Conservation (phyloP, 371 early-diverging fungal species). For the Neoconidiobolus thromboides region DNA sequence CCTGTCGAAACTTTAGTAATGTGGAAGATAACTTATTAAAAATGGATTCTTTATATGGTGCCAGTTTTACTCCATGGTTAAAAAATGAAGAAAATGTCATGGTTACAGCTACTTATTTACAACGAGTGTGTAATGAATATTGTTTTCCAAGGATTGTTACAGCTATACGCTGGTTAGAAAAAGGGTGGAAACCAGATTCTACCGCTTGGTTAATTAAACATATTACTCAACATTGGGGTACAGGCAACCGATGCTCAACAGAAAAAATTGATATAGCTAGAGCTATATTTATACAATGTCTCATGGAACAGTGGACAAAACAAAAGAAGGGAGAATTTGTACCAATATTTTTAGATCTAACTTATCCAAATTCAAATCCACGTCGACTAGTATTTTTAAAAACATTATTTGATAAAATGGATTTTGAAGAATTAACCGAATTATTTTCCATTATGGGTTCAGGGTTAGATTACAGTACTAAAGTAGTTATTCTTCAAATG, state of each 20-base stretch:
- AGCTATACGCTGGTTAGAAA: conserved; percentile 45
- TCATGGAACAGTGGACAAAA: conserved; percentile 1
- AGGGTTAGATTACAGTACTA: conserved; percentile 2
- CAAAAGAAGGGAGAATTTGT: neutral
- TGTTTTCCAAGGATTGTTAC: conserved; percentile 40
- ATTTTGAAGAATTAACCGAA: neutral
- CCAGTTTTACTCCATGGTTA: conserved; percentile 51
- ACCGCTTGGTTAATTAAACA: conserved; percentile 36
- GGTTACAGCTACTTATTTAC: conserved; percentile 40
- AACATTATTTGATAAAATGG: neutral
- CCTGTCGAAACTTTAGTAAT: conserved; percentile 26
- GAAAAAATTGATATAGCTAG: conserved; percentile 1
- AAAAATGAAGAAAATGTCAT: conserved; percentile 50
- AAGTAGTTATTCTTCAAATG: conserved; percentile 2
- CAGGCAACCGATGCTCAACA: conserved; percentile 2
- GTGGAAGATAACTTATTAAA: conserved; percentile 38
- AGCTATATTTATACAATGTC: conserved; percentile 2
- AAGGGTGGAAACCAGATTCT: conserved; percentile 45
- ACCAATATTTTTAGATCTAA: neutral
- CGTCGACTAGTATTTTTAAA: neutral
- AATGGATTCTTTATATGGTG: conserved; percentile 52
- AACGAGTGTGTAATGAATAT: conserved; percentile 51
- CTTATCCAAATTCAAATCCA: neutral
- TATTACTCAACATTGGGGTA: conserved; percentile 42
- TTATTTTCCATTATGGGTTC: conserved; percentile 1